Evolutionary conservation across 305 asterid genomes (phyloP).

Genomic region (Petunia hybrid): DNA sequence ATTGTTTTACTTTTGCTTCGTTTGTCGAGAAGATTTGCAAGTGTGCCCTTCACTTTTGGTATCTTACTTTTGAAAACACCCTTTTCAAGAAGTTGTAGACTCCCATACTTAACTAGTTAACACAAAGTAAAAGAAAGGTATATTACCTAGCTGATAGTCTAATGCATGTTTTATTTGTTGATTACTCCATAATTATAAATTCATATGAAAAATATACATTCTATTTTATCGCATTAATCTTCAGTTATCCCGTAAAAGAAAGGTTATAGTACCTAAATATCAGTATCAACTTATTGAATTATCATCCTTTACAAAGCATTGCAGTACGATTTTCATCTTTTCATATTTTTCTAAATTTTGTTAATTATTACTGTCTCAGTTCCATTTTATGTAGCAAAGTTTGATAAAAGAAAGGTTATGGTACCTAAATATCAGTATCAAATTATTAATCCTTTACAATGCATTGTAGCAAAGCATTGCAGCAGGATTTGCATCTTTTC

Average conservation of each 20-base stretch:
- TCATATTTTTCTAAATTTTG: no score
- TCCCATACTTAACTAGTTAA: background rate
- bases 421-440: background rate
- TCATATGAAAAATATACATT: background rate
- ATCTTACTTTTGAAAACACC: background rate
- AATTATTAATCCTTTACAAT: background rate
- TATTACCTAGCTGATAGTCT: background rate
- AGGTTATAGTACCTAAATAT: background rate
- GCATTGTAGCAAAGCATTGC: background rate
- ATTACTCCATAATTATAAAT: background rate
- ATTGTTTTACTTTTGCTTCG: slow-evolving; percentile 18
- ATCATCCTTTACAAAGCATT: background rate
- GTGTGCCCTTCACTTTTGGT: background rate
- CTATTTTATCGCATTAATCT: background rate
- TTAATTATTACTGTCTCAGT: background rate
- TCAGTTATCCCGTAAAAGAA: background rate
- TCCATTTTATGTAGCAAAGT: no score
- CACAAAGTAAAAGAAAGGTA: background rate
- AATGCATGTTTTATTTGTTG: background rate
- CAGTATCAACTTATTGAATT: background rate
- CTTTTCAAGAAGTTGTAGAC: background rate
- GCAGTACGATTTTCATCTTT: background rate
- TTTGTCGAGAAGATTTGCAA: slow-evolving; percentile 6
- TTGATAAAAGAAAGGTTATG: background rate
- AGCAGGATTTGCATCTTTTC: background rate